phyloP scores from a whole-genome alignment of 495 filamentous ascomycete species.

The Immersiella caudata region DNA sequence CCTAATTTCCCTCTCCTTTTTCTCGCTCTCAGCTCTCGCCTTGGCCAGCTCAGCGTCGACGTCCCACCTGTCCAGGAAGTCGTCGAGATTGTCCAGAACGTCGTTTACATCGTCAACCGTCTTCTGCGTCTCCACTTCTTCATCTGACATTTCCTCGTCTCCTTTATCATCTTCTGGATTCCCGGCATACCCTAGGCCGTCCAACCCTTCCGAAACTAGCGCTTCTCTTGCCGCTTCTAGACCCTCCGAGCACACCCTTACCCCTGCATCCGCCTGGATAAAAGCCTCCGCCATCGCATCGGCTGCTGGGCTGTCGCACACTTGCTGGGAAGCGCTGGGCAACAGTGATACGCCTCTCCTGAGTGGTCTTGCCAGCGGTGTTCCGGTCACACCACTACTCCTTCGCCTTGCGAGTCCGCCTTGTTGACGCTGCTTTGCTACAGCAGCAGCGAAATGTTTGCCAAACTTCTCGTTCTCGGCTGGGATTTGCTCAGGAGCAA shows the following conservation, averaged over 20 bases:
- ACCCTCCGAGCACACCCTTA: background rate
- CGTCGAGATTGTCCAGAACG: conserved; percentile 46
- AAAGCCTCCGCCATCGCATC: conserved; percentile 49
- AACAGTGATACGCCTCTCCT: conserved; percentile 29
- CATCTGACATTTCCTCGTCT: conserved; percentile 14
- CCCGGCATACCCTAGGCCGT: background rate
- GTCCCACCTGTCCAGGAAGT: conserved; percentile 48
- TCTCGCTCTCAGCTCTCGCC: conserved; percentile 23
- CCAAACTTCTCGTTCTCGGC: conserved; percentile 30
- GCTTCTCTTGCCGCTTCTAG: background rate
- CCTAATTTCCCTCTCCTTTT: conserved; percentile 19
- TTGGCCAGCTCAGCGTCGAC: conserved; percentile 43
- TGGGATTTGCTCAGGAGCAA: conserved; percentile 16
- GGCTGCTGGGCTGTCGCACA: conserved; percentile 39
- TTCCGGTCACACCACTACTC: background rate
- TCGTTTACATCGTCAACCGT: conserved; percentile 44
- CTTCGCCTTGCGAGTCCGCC: background rate
- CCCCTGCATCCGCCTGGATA: conserved; percentile 24
- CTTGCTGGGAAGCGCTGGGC: conserved; percentile 47
- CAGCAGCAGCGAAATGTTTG: conserved; percentile 41
- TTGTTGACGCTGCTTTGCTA: conserved; percentile 27
- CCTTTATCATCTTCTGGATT: conserved; percentile 6
- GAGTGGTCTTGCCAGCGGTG: background rate
- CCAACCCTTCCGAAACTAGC: background rate
- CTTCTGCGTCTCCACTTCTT: conserved; percentile 19